These are phyloP conservation scores for Monosporozyma unispora DNA, from an alignment of 805 yeast genomes.

Conservation along the genomic window DNA sequence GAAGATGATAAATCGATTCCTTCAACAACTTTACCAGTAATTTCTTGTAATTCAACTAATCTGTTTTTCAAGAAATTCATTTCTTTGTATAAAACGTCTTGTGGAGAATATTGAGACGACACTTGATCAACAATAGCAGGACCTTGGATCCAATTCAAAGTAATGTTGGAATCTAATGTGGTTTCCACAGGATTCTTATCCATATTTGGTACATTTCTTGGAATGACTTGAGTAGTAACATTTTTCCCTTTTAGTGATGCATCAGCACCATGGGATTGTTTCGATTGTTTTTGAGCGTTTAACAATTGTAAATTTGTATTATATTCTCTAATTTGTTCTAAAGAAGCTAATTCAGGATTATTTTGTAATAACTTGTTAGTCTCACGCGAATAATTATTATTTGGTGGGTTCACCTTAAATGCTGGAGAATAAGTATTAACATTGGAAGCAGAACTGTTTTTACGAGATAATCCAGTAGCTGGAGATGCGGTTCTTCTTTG, in stretches of 20 bases:
- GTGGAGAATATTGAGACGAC: slow-evolving; percentile 18
- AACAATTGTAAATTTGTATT: slow-evolving; percentile 23
- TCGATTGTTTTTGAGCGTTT: slow-evolving; percentile 7
- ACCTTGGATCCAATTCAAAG: slow-evolving; percentile 25
- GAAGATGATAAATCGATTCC: slow-evolving; percentile 11
- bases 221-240: slow-evolving; percentile 17
- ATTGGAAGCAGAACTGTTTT: background rate
- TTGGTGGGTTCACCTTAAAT: background rate
- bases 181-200: slow-evolving; percentile 20
- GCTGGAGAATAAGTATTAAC: background rate
- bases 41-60: slow-evolving; percentile 22
- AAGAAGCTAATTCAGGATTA: slow-evolving; percentile 20
- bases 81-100: slow-evolving; percentile 21
- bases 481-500: background rate
- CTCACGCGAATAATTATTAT: slow-evolving; percentile 21
- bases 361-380: slow-evolving; percentile 4
- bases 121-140: slow-evolving; percentile 25
- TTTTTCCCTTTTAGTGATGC: slow-evolving; percentile 9
- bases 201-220: slow-evolving; percentile 16
- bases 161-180: slow-evolving; percentile 10
- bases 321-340: slow-evolving; percentile 26
- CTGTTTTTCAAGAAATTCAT: slow-evolving; percentile 22
- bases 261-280: slow-evolving; percentile 10
- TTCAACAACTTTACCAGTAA: slow-evolving; percentile 20
- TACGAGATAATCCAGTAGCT: background rate